Conservation (phyloP, 1,284 basidiomycete genomes). For the Cutaneotrichosporon curvatum region DNA sequence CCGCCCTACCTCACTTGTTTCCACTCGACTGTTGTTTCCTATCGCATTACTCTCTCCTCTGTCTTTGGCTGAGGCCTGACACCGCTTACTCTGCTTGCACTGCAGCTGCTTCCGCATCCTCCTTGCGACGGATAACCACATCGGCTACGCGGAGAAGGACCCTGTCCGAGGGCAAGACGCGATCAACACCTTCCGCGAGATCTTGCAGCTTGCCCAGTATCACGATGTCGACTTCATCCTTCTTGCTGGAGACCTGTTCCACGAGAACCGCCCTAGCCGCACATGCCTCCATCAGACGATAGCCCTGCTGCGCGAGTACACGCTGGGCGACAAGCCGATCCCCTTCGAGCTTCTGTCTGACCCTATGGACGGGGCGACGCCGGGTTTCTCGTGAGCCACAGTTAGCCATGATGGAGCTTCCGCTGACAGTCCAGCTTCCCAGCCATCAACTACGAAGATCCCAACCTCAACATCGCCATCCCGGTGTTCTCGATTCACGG, state of each 20-base stretch:
- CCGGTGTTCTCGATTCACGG: constrained; percentile 99
- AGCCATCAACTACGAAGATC: constrained; percentile 94
- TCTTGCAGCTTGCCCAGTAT: constrained; percentile 81
- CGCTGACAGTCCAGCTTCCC: constrained; percentile 66
- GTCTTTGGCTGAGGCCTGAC: too few relatives aligned
- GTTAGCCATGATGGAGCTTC: background rate
- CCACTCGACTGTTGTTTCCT: too few relatives aligned
- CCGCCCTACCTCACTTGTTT: too few relatives aligned
- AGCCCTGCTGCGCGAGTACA: constrained; percentile 83
- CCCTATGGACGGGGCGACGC: constrained; percentile 77
- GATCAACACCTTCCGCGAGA: constrained; percentile 90
- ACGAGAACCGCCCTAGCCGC: constrained; percentile 91
- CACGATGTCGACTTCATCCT: constrained; percentile 89
- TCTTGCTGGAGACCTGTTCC: constrained; percentile 91
- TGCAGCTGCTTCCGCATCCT: constrained; percentile 52
- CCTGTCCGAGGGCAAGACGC: constrained; percentile 91
- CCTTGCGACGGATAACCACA: constrained; percentile 89
- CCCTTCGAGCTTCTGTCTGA: constrained; percentile 84
- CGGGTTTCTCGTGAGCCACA: constrained; percentile 66
- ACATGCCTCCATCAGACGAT: constrained; percentile 83
- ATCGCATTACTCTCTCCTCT: too few relatives aligned
- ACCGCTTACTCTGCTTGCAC: too few relatives aligned
- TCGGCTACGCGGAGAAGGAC: constrained; percentile 91
- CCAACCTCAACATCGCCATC: constrained; percentile 86
- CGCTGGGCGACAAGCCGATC: constrained; percentile 78